Conservation (phyloP, 2,329 filamentous ascomycete species). For the Stylonectria norvegica region DNA sequence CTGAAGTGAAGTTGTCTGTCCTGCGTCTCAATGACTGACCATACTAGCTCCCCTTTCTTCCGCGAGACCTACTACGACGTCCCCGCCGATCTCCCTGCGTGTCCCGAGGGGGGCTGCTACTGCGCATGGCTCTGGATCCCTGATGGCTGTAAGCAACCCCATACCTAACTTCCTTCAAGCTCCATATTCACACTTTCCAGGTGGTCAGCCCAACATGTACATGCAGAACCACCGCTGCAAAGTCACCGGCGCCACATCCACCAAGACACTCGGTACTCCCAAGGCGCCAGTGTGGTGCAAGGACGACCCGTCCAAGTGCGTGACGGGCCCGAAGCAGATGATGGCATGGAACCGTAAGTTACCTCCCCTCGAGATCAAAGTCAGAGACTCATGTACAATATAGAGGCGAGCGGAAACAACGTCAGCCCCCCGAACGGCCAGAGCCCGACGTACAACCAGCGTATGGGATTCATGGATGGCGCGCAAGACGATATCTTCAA, state of each 20-base stretch:
- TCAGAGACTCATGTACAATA: background rate
- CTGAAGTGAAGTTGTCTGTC: background rate
- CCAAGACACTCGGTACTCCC: constrained; percentile 38
- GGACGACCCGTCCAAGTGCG: constrained; percentile 39
- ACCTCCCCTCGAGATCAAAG: background rate
- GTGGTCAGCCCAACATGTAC: constrained; percentile 32
- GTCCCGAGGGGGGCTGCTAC: constrained; percentile 29
- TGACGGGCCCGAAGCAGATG: constrained; percentile 49
- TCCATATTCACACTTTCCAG: constrained; percentile 4
- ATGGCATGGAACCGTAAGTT: constrained; percentile 44
- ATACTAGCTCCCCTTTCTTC: constrained; percentile 26
- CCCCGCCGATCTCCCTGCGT: constrained; percentile 25
- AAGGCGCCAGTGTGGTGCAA: constrained; percentile 41
- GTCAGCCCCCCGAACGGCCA: constrained; percentile 26
- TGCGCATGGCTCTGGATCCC: constrained; percentile 32
- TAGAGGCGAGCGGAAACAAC: constrained; percentile 35
- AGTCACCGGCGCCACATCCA: constrained; percentile 41
- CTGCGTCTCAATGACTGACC: background rate
- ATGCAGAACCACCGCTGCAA: constrained; percentile 50
- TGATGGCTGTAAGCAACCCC: constrained; percentile 22
- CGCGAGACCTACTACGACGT: constrained; percentile 29
- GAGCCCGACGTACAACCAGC: constrained; percentile 32
- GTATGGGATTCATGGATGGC: constrained; percentile 33
- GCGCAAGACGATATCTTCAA: constrained; percentile 32
- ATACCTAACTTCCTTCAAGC: background rate